These are phyloP conservation scores for Neopestalotiopsis sp. DNA, from an alignment of 2,329 filamentous ascomycete species.

Conservation along the genomic window DNA sequence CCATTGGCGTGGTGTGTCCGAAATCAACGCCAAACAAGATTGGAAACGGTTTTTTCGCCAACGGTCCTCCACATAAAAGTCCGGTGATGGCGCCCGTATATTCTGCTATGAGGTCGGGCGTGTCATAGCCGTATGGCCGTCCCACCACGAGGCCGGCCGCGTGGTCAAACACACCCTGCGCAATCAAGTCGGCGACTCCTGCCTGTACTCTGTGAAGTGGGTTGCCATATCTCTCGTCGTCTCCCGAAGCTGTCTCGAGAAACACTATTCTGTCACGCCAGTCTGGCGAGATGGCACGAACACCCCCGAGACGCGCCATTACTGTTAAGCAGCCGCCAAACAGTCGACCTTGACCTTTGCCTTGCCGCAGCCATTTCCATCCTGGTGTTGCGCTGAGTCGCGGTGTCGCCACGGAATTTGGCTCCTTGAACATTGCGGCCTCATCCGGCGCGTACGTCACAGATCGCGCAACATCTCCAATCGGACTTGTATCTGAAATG, in stretches of 20 bases:
- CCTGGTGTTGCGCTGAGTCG: constrained; percentile 34
- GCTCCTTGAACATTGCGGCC: constrained; percentile 27
- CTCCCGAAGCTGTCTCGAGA: constrained; percentile 45
- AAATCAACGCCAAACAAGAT: constrained; percentile 49
- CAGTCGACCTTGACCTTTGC: constrained; percentile 46
- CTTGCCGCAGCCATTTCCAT: constrained; percentile 45
- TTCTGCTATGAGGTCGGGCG: constrained; percentile 31
- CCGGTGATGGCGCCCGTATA: constrained; percentile 39
- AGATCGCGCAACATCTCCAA: constrained; percentile 40
- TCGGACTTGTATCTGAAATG: constrained; percentile 31
- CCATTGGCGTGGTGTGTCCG: constrained; percentile 47
- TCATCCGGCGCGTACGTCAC: constrained; percentile 34
- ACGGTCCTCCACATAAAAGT: constrained; percentile 40
- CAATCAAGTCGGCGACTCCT: constrained; percentile 46
- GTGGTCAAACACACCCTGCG: constrained; percentile 47
- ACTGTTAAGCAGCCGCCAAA: constrained; percentile 50
- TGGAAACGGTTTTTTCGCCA: constrained; percentile 40
- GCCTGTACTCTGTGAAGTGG: constrained; percentile 38
- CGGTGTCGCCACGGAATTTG: constrained; percentile 32
- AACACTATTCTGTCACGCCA: constrained; percentile 46
- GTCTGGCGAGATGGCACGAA: constrained; percentile 40
- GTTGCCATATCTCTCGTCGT: constrained; percentile 31
- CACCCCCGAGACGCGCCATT: constrained; percentile 42
- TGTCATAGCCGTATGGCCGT: constrained; percentile 46
- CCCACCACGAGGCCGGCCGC: constrained; percentile 48